Percentiles rank a stretch among this genome's conserved stretches.
Evolutionary conservation across 2,329 filamentous ascomycete species (phyloP).

Genomic region (Trichoderma sp.): DNA sequence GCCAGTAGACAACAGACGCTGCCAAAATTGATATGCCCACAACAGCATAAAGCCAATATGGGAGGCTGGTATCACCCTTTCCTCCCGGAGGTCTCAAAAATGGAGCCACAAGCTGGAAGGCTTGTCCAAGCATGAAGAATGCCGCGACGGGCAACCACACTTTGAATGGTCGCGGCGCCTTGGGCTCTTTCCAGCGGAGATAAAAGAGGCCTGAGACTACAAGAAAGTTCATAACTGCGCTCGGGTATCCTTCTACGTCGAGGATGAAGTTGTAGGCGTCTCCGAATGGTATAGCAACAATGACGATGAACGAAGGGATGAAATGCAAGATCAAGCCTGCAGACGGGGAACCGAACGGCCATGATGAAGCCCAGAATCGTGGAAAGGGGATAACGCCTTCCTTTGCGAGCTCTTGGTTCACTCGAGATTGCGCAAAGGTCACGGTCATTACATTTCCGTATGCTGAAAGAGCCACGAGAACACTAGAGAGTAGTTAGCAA

Average conservation of each 20-base stretch:
- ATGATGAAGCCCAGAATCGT: slow-evolving; percentile 24
- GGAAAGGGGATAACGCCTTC: slow-evolving; percentile 23
- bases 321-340: slow-evolving; percentile 23
- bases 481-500: slow-evolving; percentile 6
- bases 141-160: slow-evolving; percentile 25
- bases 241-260: slow-evolving; percentile 22
- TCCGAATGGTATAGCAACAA: slow-evolving; percentile 26
- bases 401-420: slow-evolving; percentile 25
- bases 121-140: slow-evolving; percentile 26
- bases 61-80: slow-evolving; percentile 25
- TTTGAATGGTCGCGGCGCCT: slow-evolving; percentile 23
- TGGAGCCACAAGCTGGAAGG: slow-evolving; percentile 26
- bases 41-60: slow-evolving; percentile 28
- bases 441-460: slow-evolving; percentile 24
- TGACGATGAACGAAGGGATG: slow-evolving; percentile 24
- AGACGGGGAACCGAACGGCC: slow-evolving; percentile 23
- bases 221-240: slow-evolving; percentile 23
- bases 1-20: slow-evolving; percentile 26
- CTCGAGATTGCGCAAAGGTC: slow-evolving; percentile 23
- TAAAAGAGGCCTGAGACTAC: slow-evolving; percentile 24
- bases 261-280: slow-evolving; percentile 24
- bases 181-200: slow-evolving; percentile 22
- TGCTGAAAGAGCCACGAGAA: slow-evolving; percentile 23
- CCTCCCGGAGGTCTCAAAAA: slow-evolving; percentile 25
- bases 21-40: slow-evolving; percentile 24